These are phyloP conservation scores for Citrus mangshanensis DNA, from an alignment of 345 rosid species.

Conservation along the genomic window DNA sequence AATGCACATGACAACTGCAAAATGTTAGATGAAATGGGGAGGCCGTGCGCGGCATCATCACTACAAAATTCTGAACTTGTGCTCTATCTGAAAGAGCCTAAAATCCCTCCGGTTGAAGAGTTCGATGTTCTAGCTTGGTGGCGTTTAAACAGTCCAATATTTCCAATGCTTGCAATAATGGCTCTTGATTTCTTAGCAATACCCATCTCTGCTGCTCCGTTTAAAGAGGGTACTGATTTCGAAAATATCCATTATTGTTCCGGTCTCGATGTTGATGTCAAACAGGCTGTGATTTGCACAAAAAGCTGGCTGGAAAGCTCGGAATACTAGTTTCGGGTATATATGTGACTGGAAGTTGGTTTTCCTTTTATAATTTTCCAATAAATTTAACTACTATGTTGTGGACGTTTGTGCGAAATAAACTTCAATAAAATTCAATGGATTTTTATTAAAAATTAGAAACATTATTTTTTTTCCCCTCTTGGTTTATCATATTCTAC, in stretches of 20 bases:
- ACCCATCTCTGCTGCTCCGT: background rate
- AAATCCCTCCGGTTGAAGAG: background rate
- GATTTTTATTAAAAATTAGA: no score
- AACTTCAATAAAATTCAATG: no score
- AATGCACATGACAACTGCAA: background rate
- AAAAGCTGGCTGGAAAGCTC: background rate
- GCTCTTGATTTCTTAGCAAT: constrained; percentile 10
- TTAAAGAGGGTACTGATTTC: background rate
- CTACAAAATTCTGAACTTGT: background rate
- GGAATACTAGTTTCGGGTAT: background rate
- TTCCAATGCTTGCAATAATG: constrained; percentile 3
- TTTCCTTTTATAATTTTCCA: background rate
- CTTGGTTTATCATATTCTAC: no score
- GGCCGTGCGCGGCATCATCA: background rate
- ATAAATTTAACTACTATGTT: no score
- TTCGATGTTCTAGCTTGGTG: constrained; percentile 19
- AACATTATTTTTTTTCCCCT: no score
- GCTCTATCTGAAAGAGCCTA: background rate
- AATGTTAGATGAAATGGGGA: background rate
- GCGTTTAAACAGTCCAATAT: background rate
- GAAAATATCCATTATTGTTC: background rate
- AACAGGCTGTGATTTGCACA: background rate
- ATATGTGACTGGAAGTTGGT: background rate
- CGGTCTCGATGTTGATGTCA: background rate
- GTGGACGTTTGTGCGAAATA: no score